These are phyloP conservation scores for Populus nigra DNA, from an alignment of 345 rosid species.

Conservation along the genomic window DNA sequence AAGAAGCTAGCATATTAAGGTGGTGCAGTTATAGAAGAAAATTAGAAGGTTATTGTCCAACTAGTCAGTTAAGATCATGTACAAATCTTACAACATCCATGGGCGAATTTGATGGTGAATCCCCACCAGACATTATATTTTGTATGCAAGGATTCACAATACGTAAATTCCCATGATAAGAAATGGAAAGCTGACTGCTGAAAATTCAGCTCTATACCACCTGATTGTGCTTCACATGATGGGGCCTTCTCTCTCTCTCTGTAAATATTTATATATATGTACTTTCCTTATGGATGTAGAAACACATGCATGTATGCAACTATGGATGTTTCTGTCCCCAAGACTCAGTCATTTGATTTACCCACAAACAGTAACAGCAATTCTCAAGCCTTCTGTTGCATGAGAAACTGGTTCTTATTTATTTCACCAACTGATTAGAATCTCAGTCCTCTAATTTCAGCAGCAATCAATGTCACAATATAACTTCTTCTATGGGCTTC, in stretches of 20 bases:
- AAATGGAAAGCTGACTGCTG: too few relatives aligned
- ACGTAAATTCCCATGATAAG: too few relatives aligned
- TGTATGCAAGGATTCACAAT: too few relatives aligned
- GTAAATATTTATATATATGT: too few relatives aligned
- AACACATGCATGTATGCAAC: not conserved
- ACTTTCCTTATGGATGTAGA: not conserved
- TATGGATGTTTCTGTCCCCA: not conserved
- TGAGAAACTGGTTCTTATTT: not conserved
- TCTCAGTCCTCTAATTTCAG: not conserved
- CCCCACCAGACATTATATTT: too few relatives aligned
- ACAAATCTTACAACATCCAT: not conserved
- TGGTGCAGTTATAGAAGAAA: not conserved
- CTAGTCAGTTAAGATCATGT: not conserved
- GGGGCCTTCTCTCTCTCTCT: too few relatives aligned
- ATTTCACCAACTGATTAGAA: not conserved
- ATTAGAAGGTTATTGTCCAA: not conserved
- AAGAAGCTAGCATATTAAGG: not conserved
- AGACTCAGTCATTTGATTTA: not conserved
- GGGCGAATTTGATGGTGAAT: too few relatives aligned
- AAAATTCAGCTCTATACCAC: too few relatives aligned
- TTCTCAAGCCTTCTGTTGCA: not conserved
- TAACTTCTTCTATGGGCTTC: not conserved
- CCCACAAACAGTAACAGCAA: not conserved
- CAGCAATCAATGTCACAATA: not conserved
- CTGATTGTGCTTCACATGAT: too few relatives aligned